phyloP scores from a whole-genome alignment of 164 flowering plant species.

The grape (Vitis vinifera) region DNA sequence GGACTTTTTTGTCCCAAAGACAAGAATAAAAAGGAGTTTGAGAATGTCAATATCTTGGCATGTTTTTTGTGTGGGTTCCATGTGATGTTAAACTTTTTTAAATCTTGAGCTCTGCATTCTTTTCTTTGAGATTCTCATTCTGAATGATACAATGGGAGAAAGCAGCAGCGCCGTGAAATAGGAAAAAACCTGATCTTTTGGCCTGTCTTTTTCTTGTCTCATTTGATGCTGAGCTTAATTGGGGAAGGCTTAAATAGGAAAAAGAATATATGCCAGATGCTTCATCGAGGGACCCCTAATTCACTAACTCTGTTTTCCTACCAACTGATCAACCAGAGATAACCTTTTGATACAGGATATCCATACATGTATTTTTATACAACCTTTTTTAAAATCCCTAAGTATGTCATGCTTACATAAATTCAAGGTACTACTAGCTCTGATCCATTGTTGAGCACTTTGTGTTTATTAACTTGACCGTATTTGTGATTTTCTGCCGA shows the following conservation, averaged over 20 bases:
- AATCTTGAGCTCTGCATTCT: conserved; percentile 6
- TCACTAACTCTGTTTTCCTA: conserved; percentile 17
- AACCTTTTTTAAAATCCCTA: background rate
- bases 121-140: conserved; percentile 37
- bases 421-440: background rate
- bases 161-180: conserved; percentile 21
- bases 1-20: conserved; percentile 13
- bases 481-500: background rate
- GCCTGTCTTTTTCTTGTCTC: conserved; percentile 16
- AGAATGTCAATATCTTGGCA: conserved; percentile 42
- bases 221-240: conserved; percentile 10
- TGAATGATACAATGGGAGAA: conserved; percentile 23
- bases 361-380: background rate
- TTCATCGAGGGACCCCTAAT: conserved; percentile 37
- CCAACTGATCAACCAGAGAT: background rate
- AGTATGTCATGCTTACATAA: background rate
- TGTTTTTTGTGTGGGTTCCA: conserved; percentile 20
- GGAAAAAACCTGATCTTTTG: conserved; percentile 11
- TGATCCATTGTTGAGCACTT: background rate
- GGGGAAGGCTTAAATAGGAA: conserved; percentile 12
- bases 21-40: conserved; percentile 10
- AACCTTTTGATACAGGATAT: background rate
- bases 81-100: conserved; percentile 15
- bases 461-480: background rate
- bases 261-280: conserved; percentile 20